These are phyloP conservation scores for Leptographium lundbergii DNA, from an alignment of 2,329 filamentous ascomycete species.

Conservation along the genomic window DNA sequence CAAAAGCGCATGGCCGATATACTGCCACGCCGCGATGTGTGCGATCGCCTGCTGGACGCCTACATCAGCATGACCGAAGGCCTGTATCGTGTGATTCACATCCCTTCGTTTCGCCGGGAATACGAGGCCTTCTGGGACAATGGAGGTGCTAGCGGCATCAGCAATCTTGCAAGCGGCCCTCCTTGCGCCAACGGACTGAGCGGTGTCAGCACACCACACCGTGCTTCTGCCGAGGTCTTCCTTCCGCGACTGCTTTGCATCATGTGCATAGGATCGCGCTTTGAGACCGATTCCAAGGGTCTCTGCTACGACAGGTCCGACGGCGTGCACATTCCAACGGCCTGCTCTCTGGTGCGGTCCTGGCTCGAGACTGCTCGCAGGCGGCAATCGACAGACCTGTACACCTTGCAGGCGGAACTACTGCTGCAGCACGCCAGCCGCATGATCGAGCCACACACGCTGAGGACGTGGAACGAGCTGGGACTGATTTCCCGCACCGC, in stretches of 20 bases:
- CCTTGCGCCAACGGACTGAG: not conserved
- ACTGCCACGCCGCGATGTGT: conserved; percentile 33
- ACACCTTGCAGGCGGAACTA: conserved; percentile 40
- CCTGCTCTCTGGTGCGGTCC: conserved; percentile 38
- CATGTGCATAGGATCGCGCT: conserved; percentile 40
- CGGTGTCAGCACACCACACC: not conserved
- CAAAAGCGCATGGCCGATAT: conserved; percentile 46
- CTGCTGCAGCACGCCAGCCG: conserved; percentile 39
- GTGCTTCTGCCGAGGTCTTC: conserved; percentile 26
- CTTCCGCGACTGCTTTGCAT: conserved; percentile 40
- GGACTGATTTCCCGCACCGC: conserved; percentile 42
- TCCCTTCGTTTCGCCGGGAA: conserved; percentile 36
- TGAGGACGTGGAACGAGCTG: conserved; percentile 42
- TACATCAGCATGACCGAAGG: conserved; percentile 40
- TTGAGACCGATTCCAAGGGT: conserved; percentile 36
- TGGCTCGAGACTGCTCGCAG: conserved; percentile 41
- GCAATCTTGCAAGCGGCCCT: conserved; percentile 1
- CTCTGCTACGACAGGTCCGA: conserved; percentile 37
- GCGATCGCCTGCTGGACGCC: conserved; percentile 35
- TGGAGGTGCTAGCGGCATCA: conserved; percentile 27
- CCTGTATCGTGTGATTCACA: conserved; percentile 39
- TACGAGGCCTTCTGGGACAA: conserved; percentile 38
- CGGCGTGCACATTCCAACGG: conserved; percentile 44
- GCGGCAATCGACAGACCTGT: conserved; percentile 39
- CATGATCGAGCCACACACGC: conserved; percentile 34